These are phyloP conservation scores for Cyamopsis tetragonoloba DNA, from an alignment of 306 rosid genomes.

Conservation along the genomic window DNA sequence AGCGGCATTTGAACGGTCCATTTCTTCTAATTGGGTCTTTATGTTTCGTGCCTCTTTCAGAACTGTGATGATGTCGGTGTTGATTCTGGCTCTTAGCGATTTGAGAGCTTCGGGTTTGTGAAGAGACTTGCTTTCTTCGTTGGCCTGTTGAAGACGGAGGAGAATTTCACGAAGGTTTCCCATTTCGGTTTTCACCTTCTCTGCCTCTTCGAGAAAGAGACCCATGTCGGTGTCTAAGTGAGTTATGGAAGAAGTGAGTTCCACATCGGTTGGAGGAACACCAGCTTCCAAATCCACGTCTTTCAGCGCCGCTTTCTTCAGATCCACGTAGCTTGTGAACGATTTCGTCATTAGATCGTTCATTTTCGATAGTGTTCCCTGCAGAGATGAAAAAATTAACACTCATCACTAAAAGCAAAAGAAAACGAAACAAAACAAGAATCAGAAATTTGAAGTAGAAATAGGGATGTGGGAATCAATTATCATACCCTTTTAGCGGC, in stretches of 20 bases:
- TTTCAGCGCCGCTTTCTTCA: constrained; percentile 78
- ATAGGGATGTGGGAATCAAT: too few species aligned
- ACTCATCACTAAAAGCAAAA: too few species aligned
- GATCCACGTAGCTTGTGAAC: constrained; percentile 74
- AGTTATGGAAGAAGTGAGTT: constrained; percentile 39
- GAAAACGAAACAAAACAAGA: too few species aligned
- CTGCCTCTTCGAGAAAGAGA: constrained; percentile 69
- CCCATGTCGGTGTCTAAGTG: constrained; percentile 54
- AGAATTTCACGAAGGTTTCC: constrained; percentile 44
- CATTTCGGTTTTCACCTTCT: constrained; percentile 72
- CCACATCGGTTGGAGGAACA: constrained; percentile 12
- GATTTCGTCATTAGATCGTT: constrained; percentile 89
- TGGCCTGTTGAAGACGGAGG: constrained; percentile 47
- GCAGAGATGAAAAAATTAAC: background rate
- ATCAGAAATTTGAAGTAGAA: too few species aligned
- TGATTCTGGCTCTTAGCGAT: constrained; percentile 46
- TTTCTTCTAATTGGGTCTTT: constrained; percentile 56
- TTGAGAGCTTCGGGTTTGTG: constrained; percentile 66
- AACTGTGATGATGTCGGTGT: constrained; percentile 46
- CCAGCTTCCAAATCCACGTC: constrained; percentile 79
- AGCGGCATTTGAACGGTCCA: constrained; percentile 73
- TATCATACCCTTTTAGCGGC: too few species aligned
- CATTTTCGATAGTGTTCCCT: constrained; percentile 36
- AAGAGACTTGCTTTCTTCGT: constrained; percentile 65
- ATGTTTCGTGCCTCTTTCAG: constrained; percentile 57